Conservation (phyloP, 306 rosid genomes). For the Inga oerstediana region DNA sequence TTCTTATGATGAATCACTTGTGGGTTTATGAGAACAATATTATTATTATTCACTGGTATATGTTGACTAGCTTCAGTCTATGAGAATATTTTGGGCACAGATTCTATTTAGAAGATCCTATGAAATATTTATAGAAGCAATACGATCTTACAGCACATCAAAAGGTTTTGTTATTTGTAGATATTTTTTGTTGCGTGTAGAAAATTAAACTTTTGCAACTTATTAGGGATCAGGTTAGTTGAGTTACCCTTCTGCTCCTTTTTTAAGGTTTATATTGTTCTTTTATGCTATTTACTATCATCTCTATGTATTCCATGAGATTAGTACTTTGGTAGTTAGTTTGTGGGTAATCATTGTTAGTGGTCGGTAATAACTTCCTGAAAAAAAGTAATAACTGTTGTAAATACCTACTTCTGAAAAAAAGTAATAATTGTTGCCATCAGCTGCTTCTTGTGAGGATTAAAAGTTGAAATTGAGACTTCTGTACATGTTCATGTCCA, state of each 20-base stretch:
- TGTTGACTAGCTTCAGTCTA: constrained; percentile 20
- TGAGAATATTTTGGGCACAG: constrained; percentile 18
- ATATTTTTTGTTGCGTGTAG: constrained; percentile 1
- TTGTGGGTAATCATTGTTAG: neutral
- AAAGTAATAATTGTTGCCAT: neutral
- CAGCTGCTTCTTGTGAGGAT: too few relatives aligned
- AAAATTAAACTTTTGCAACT: constrained; percentile 4
- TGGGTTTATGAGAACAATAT: constrained; percentile 11
- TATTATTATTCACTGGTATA: constrained; percentile 6
- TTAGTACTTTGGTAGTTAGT: neutral
- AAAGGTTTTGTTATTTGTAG: neutral
- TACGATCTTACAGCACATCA: neutral
- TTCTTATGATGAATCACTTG: constrained; percentile 14
- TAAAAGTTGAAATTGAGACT: neutral
- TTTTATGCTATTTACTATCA: neutral
- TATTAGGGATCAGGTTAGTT: neutral
- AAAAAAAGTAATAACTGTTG: neutral
- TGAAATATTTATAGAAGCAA: neutral
- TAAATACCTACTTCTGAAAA: neutral
- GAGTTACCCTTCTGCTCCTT: neutral
- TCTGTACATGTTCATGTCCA: neutral
- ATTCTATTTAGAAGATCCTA: neutral
- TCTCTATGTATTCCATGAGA: too few relatives aligned
- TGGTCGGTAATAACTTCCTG: neutral
- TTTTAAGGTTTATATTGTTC: neutral